A percentile compares a stretch with the other conserved stretches of the same genome.
phyloP scores from a whole-genome alignment of 2,329 filamentous ascomycete species.

The Aspergillus sp. region DNA sequence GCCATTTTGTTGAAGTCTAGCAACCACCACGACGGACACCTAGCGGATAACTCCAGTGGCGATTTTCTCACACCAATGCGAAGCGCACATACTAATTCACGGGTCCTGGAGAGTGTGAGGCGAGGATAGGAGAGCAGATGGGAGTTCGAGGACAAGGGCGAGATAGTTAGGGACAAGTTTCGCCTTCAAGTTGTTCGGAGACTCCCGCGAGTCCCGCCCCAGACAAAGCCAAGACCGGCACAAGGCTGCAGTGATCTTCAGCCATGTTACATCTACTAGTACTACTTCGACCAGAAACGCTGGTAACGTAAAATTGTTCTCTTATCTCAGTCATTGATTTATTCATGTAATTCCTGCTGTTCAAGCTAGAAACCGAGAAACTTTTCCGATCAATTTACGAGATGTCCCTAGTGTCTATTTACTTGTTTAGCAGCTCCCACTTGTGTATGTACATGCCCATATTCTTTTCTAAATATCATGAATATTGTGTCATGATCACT shows the following conservation, averaged over 20 bases:
- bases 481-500: not conserved
- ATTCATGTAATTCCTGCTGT: not conserved
- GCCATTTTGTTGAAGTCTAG: conserved; percentile 39
- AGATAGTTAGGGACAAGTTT: conserved; percentile 13
- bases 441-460: not conserved
- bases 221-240: not conserved
- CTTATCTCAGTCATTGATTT: too few relatives aligned
- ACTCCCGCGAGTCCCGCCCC: conserved; percentile 6
- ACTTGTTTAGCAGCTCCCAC: not conserved
- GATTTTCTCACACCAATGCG: conserved; percentile 36
- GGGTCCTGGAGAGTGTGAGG: not conserved
- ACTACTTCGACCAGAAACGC: not conserved
- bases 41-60: conserved; percentile 39
- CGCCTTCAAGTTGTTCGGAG: conserved; percentile 6
- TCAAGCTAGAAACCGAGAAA: not conserved
- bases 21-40: conserved; percentile 31
- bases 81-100: conserved; percentile 44
- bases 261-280: not conserved
- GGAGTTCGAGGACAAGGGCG: not conserved
- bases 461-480: not conserved
- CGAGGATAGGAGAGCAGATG: not conserved
- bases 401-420: not conserved
- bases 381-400: not conserved
- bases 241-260: conserved; percentile 6
- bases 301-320: not conserved